Evolutionary conservation across 106 monocot species (phyloP).

Genomic region (Allium sativum): DNA sequence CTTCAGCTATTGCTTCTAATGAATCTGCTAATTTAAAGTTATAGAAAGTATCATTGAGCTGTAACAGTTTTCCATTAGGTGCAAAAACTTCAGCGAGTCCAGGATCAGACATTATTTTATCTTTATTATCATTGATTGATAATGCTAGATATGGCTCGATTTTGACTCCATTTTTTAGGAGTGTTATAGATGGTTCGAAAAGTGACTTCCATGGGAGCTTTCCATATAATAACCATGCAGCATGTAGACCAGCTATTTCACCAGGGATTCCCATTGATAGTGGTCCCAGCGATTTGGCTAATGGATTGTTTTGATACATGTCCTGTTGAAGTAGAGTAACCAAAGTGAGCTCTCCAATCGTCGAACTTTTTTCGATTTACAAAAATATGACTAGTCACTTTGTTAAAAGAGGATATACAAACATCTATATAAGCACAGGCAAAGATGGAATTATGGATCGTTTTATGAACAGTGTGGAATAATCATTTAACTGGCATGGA

Average conservation of each 20-base stretch:
- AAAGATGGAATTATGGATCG: too few species aligned
- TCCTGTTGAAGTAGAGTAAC: constrained; percentile 39
- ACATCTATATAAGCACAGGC: too few species aligned
- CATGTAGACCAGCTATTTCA: constrained; percentile 50
- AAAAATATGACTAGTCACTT: too few species aligned
- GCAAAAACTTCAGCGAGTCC: constrained; percentile 54
- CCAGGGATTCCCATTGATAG: constrained; percentile 68
- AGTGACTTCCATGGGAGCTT: constrained; percentile 68
- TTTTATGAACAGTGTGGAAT: too few species aligned
- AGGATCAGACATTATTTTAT: constrained; percentile 43
- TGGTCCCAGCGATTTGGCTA: constrained; percentile 40
- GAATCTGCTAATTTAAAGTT: constrained; percentile 56
- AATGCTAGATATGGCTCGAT: constrained; percentile 38
- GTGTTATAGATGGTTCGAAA: constrained; percentile 57
- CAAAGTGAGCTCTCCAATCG: not conserved
- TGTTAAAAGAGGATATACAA: too few species aligned
- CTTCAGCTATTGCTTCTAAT: constrained; percentile 46
- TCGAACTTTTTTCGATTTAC: too few species aligned
- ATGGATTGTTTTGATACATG: constrained; percentile 60
- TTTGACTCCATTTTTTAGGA: constrained; percentile 60
- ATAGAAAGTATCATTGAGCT: constrained; percentile 32
- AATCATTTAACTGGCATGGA: too few species aligned
- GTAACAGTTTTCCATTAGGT: constrained; percentile 37
- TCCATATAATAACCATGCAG: constrained; percentile 47
- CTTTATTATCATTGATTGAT: constrained; percentile 6